Conservation (phyloP, 805 yeast genomes). For the Candida corydali region DNA sequence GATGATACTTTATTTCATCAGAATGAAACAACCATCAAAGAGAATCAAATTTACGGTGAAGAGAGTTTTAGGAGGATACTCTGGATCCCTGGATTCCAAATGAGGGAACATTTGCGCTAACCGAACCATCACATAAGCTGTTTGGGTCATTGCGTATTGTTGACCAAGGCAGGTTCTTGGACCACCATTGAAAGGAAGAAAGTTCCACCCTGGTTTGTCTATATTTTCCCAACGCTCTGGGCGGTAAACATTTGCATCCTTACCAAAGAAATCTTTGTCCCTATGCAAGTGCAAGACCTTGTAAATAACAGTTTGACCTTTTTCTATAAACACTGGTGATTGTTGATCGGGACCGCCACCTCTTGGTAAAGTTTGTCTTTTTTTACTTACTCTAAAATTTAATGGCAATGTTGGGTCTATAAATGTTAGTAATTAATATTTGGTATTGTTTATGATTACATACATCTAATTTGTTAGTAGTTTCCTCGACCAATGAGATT, state of each 20-base stretch:
- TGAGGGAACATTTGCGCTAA: slow-evolving; percentile 18
- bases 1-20: slow-evolving; percentile 2
- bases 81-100: not conserved
- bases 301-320: slow-evolving; percentile 18
- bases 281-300: slow-evolving; percentile 18
- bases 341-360: slow-evolving; percentile 29
- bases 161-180: slow-evolving; percentile 55
- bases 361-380: slow-evolving; percentile 25
- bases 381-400: slow-evolving; percentile 24
- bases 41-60: slow-evolving; percentile 2
- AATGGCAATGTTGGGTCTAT: slow-evolving; percentile 31
- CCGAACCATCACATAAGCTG: slow-evolving; percentile 41
- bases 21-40: slow-evolving; percentile 4
- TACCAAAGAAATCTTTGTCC: slow-evolving; percentile 22
- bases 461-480: not conserved
- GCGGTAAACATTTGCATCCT: slow-evolving; percentile 29
- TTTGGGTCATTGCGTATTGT: slow-evolving; percentile 52
- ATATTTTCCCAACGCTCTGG: slow-evolving; percentile 38
- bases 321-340: slow-evolving; percentile 17
- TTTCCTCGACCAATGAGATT: not conserved
- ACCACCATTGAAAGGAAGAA: slow-evolving; percentile 52
- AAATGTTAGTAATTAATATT: not conserved
- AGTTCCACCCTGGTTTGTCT: slow-evolving; percentile 37
- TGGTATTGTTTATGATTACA: not conserved
- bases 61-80: slow-evolving; percentile 4